These are phyloP conservation scores for Lepraria neglecta DNA, from an alignment of 495 filamentous ascomycete species.

Conservation along the genomic window DNA sequence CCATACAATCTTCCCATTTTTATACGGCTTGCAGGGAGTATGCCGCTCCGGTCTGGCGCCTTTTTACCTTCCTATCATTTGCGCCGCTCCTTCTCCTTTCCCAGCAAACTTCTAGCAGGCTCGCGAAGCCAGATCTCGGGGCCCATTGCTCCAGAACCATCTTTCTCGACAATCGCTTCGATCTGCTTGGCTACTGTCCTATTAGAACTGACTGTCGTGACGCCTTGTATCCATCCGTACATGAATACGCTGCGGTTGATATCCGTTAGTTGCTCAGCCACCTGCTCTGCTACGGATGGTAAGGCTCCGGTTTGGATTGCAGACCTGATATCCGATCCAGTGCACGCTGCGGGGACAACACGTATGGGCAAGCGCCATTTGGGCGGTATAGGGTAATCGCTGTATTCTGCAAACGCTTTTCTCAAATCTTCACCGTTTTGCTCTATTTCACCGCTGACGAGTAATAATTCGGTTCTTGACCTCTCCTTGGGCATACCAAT, in stretches of 20 bases:
- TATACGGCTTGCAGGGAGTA: background rate
- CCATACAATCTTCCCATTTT: background rate
- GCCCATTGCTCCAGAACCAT: constrained; percentile 44
- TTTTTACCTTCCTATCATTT: constrained; percentile 9
- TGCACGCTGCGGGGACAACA: constrained; percentile 33
- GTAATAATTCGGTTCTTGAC: constrained; percentile 47
- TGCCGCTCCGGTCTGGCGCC: background rate
- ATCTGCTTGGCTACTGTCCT: constrained; percentile 58
- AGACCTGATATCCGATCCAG: constrained; percentile 31
- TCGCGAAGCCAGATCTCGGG: constrained; percentile 57
- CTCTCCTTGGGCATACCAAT: constrained; percentile 62
- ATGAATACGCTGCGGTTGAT: constrained; percentile 65
- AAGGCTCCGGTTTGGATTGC: constrained; percentile 32
- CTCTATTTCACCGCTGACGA: constrained; percentile 37
- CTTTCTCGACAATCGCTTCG: constrained; percentile 45
- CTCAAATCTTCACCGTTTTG: constrained; percentile 29
- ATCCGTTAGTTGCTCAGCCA: constrained; percentile 45
- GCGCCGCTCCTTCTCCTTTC: constrained; percentile 50
- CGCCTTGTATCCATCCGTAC: constrained; percentile 55
- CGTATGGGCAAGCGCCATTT: constrained; percentile 48
- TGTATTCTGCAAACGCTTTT: constrained; percentile 41
- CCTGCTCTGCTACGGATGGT: constrained; percentile 36
- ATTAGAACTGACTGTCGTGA: constrained; percentile 63
- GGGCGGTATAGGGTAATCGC: constrained; percentile 46
- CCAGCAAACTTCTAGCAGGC: constrained; percentile 58